These are phyloP conservation scores for Yamadazyma endophytica DNA, from an alignment of 805 yeast genomes.

Conservation along the genomic window DNA sequence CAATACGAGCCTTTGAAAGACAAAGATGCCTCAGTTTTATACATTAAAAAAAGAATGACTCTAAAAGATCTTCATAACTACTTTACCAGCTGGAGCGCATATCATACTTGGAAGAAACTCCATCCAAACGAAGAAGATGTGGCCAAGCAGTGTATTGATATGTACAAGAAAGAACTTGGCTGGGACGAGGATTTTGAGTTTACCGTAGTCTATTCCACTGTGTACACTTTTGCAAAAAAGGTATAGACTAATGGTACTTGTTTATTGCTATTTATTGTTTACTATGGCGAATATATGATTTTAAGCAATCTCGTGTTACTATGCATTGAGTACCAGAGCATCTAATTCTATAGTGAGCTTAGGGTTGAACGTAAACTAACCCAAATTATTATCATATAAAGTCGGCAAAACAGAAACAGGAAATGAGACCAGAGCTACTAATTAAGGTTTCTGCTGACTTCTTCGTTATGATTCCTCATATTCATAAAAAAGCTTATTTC, in stretches of 20 bases:
- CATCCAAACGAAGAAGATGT: conserved; percentile 38
- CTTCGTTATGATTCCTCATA: no score
- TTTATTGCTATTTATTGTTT: no score
- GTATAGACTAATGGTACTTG: background rate
- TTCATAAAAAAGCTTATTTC: no score
- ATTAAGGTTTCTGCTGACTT: no score
- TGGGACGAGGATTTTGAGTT: conserved; percentile 38
- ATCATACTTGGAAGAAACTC: conserved; percentile 48
- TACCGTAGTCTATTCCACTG: conserved; percentile 53
- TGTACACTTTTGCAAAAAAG: conserved; percentile 45
- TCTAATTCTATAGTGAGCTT: no score
- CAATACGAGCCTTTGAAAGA: conserved; percentile 21
- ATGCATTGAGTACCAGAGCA: no score
- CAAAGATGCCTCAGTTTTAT: conserved; percentile 8
- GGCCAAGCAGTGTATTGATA: conserved; percentile 43
- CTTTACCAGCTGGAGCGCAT: conserved; percentile 65
- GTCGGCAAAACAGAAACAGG: no score
- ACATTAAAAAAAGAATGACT: conserved; percentile 15
- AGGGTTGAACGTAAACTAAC: no score
- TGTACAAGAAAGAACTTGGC: conserved; percentile 31
- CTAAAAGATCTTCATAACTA: conserved; percentile 27
- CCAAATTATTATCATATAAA: no score
- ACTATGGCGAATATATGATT: no score
- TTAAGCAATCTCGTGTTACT: no score
- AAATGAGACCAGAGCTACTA: no score